phyloP scores from a whole-genome alignment of 352 stramenopile species.

The Globisporangium irregulare region DNA sequence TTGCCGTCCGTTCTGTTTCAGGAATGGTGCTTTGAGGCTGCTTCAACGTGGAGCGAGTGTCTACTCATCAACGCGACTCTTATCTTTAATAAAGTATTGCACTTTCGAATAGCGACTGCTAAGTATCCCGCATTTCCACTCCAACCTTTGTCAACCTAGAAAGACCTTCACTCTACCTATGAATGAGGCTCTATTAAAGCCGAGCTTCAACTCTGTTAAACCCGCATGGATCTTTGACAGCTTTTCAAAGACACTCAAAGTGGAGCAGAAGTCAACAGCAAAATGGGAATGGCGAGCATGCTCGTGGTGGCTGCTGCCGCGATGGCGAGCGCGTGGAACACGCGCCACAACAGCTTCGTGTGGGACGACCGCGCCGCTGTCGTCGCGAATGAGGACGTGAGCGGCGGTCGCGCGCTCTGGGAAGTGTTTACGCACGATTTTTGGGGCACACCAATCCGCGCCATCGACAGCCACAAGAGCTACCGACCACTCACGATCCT shows the following conservation, averaged over 20 bases:
- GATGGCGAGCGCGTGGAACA: conserved; percentile 40
- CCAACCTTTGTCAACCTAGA: too few species aligned
- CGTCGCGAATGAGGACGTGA: conserved; percentile 48
- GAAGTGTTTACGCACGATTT: conserved; percentile 72
- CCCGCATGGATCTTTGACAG: background rate
- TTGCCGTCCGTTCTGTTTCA: background rate
- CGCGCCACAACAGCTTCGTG: conserved; percentile 62
- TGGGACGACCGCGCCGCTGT: conserved; percentile 86
- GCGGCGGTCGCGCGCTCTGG: conserved; percentile 21
- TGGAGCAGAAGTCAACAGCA: background rate
- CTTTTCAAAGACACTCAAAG: background rate
- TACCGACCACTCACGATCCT: conserved; percentile 77
- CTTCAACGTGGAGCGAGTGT: background rate
- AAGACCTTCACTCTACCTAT: background rate
- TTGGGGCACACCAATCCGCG: conserved; percentile 69
- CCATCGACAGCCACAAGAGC: conserved; percentile 70
- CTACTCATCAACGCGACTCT: background rate
- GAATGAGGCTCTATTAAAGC: background rate
- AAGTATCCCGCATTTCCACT: background rate
- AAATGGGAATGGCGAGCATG: background rate
- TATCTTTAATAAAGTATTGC: background rate
- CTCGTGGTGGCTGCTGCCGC: conserved; percentile 27
- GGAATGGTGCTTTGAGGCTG: background rate
- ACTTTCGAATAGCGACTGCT: background rate
- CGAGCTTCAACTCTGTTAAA: background rate